Percentiles rank a stretch among this genome's conserved stretches.
phyloP scores from a whole-genome alignment of 1,284 basidiomycete species.

The Prillingera fragicola region DNA sequence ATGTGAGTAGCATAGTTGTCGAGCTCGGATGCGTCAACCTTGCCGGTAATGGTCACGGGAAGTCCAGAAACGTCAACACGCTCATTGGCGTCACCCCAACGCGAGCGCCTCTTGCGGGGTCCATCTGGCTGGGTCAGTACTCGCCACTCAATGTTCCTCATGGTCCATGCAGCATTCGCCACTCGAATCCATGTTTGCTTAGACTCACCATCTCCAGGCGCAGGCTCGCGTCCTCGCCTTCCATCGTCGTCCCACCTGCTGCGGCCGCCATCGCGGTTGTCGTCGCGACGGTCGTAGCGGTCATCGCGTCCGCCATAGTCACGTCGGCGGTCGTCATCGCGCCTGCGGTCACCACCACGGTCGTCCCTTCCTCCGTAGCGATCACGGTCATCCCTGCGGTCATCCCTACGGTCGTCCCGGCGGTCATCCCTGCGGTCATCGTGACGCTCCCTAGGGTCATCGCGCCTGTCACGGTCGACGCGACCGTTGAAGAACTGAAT shows the following conservation, averaged over 20 bases:
- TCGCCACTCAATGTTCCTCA: not conserved
- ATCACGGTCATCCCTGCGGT: conserved; percentile 18
- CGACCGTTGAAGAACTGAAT: conserved; percentile 45
- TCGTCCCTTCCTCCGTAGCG: too few species aligned
- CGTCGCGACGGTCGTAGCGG: conserved; percentile 14
- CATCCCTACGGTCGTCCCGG: conserved; percentile 17
- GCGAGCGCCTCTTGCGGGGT: conserved; percentile 84
- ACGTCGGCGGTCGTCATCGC: conserved; percentile 12
- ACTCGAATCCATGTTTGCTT: too few species aligned
- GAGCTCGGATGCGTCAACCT: conserved; percentile 84
- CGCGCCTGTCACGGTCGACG: conserved; percentile 29
- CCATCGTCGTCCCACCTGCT: conserved; percentile 24
- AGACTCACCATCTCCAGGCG: conserved; percentile 29
- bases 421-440: conserved; percentile 10
- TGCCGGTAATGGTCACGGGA: conserved; percentile 86
- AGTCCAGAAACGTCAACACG: conserved; percentile 74
- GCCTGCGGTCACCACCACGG: conserved; percentile 9
- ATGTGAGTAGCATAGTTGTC: conserved; percentile 94
- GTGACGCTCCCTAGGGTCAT: conserved; percentile 13
- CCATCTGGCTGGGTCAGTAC: conserved; percentile 55
- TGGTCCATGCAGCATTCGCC: not conserved
- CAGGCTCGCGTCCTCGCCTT: conserved; percentile 24
- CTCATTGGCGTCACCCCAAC: conserved; percentile 86
- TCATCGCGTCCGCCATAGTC: conserved; percentile 22
- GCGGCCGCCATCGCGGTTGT: conserved; percentile 22